These are phyloP conservation scores for Xylaria bambusicola DNA, from an alignment of 495 filamentous ascomycete genomes.

Conservation along the genomic window DNA sequence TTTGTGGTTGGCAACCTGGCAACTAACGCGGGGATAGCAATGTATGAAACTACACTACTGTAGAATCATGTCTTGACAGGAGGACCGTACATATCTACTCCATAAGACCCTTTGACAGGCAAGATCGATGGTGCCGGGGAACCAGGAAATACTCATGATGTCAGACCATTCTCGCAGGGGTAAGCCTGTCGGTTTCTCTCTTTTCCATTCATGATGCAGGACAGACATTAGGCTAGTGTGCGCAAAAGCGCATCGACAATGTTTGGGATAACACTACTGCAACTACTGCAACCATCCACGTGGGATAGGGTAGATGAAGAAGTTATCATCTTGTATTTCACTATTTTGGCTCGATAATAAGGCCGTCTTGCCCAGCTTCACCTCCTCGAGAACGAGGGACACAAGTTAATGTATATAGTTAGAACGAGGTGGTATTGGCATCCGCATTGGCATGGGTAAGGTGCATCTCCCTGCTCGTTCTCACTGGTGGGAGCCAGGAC, in stretches of 20 bases:
- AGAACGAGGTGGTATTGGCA: neutral
- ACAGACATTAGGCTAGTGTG: neutral
- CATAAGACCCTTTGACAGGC: neutral
- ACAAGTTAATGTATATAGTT: neutral
- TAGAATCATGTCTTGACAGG: neutral
- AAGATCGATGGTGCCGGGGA: neutral
- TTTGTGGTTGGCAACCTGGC: neutral
- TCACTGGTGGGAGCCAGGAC: neutral
- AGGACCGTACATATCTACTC: neutral
- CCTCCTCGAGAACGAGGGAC: no score
- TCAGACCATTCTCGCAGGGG: neutral
- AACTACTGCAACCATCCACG: neutral
- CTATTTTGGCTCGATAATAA: no score
- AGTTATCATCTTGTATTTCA: neutral
- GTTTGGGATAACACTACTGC: neutral
- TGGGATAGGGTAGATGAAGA: constrained; percentile 3
- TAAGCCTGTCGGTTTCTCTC: neutral
- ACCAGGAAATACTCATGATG: neutral
- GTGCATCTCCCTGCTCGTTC: neutral
- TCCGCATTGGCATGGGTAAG: neutral
- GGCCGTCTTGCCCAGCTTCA: no score
- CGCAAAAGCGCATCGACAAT: neutral
- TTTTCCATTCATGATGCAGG: no score
- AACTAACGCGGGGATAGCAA: no score
- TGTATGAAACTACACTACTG: no score